These are phyloP conservation scores for Diutina pseudorugosa DNA, from an alignment of 1,139 yeast species.

Conservation along the genomic window DNA sequence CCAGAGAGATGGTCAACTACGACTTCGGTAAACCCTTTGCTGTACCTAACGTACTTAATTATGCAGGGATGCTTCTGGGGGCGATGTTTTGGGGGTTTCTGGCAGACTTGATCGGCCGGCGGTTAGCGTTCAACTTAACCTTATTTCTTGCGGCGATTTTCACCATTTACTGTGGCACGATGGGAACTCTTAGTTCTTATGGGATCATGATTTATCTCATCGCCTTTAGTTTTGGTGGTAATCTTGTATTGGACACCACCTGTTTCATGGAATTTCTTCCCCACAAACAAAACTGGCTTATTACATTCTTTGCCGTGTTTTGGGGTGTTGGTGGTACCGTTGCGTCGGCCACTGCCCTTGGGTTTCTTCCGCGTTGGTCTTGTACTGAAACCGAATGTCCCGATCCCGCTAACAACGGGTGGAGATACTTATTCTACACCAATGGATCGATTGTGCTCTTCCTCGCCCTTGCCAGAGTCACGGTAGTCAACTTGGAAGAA, in stretches of 20 bases:
- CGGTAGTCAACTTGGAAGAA: conserved; percentile 36
- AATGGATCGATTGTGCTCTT: conserved; percentile 19
- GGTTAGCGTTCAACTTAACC: conserved; percentile 42
- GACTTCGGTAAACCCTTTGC: conserved; percentile 27
- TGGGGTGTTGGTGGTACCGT: conserved; percentile 2
- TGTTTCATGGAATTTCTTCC: not conserved
- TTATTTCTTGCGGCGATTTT: conserved; percentile 18
- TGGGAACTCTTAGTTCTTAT: not conserved
- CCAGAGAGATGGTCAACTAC: conserved; percentile 27
- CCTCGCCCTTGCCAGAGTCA: conserved; percentile 34
- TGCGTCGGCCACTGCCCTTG: not conserved
- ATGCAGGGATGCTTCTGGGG: conserved; percentile 40
- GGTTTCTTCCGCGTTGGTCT: not conserved
- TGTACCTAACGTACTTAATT: conserved; percentile 13
- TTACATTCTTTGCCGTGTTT: conserved; percentile 1
- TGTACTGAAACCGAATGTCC: not conserved
- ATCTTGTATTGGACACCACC: not conserved
- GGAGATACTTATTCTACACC: conserved; percentile 1
- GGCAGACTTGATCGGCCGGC: conserved; percentile 49
- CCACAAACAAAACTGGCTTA: not conserved
- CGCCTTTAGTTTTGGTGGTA: conserved; percentile 2
- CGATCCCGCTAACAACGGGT: conserved; percentile 1
- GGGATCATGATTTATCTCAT: not conserved
- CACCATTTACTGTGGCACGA: not conserved
- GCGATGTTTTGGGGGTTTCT: conserved; percentile 46